phyloP scores from a whole-genome alignment of 176 grass and related monocot species.

The Metroxylon sagu region DNA sequence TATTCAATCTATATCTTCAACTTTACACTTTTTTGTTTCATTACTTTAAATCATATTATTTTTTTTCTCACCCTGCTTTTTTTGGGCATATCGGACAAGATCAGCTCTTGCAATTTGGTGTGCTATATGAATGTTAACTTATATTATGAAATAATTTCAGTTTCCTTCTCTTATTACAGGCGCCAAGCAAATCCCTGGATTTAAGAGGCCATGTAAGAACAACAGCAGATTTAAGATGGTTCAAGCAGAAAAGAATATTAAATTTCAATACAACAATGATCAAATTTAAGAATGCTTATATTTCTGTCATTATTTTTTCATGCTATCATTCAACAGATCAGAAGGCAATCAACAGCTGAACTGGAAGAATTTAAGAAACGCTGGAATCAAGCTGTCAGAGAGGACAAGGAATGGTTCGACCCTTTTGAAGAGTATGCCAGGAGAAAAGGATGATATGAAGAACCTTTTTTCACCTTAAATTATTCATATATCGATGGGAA shows the following conservation, averaged over 20 bases:
- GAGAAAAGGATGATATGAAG: not conserved
- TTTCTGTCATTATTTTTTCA: not conserved
- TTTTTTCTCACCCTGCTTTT: too few species aligned
- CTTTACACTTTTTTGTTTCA: not conserved
- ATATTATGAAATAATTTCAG: not conserved
- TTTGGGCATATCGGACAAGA: too few species aligned
- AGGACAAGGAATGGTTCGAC: slow-evolving; percentile 74
- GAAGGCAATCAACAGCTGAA: slow-evolving; percentile 86
- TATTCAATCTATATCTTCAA: too few species aligned
- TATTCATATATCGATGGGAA: too few species aligned
- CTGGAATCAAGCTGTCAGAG: slow-evolving; percentile 69
- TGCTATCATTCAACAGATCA: slow-evolving; percentile 37
- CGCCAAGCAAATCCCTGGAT: slow-evolving; percentile 64
- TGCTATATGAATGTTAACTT: too few species aligned
- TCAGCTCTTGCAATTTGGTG: not conserved
- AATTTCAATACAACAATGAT: not conserved
- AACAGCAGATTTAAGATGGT: not conserved
- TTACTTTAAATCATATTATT: too few species aligned
- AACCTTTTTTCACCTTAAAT: too few species aligned
- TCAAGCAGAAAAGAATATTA: not conserved
- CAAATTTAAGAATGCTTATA: not conserved
- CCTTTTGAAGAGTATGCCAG: slow-evolving; percentile 36
- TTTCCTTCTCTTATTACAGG: slow-evolving; percentile 26
- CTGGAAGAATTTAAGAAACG: slow-evolving; percentile 71
- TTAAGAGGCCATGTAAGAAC: slow-evolving; percentile 63